Conservation (phyloP, 2,329 filamentous ascomycete genomes). For the Hypocrella siamensis region DNA sequence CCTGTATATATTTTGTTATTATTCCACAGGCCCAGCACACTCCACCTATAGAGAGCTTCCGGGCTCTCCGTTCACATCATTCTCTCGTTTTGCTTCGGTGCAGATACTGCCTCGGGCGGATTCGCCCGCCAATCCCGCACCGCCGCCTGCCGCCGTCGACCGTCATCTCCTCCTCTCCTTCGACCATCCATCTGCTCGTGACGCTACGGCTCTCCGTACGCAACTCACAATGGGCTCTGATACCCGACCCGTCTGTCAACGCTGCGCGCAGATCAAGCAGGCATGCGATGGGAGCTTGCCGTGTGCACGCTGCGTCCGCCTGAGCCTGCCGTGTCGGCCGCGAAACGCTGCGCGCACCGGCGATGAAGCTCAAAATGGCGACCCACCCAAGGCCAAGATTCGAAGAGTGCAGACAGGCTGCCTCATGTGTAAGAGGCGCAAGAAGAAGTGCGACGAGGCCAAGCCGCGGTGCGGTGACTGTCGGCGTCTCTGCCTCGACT, state of each 20-base stretch:
- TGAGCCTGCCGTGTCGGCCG: constrained; percentile 16
- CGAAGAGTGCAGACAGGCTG: constrained; percentile 22
- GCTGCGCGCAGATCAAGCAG: constrained; percentile 20
- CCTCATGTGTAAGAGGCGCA: constrained; percentile 26
- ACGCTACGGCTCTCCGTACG: no score
- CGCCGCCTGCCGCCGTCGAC: no score
- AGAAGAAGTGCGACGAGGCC: constrained; percentile 31
- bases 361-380: constrained; percentile 4
- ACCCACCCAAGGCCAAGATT: constrained; percentile 17
- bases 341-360: constrained; percentile 8
- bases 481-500: constrained; percentile 17
- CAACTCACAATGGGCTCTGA: constrained; percentile 12
- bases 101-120: no score
- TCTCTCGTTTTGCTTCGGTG: no score
- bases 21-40: no score
- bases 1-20: no score
- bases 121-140: no score
- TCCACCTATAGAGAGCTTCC: no score
- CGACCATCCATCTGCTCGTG: neutral
- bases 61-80: no score
- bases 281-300: constrained; percentile 17
- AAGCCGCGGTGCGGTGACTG: constrained; percentile 26
- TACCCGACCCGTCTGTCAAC: constrained; percentile 15
- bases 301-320: constrained; percentile 16
- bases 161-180: neutral